phyloP scores from a whole-genome alignment of 164 flowering plant species.

The Paratinospora sagittata region DNA sequence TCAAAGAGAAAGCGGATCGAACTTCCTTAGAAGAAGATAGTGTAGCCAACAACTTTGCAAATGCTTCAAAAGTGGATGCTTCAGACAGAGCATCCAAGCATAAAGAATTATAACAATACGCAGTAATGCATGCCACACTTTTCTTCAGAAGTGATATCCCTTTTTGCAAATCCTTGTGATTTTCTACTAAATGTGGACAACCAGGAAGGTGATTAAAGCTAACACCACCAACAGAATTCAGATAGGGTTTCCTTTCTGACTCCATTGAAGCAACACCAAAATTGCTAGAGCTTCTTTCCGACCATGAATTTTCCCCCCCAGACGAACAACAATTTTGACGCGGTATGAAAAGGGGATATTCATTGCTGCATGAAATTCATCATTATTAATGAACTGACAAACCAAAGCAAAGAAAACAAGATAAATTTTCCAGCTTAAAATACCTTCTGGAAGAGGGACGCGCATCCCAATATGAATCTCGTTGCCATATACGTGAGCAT shows the following conservation, averaged over 20 bases:
- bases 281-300: conserved; percentile 83
- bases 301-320: conserved; percentile 81
- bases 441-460: conserved; percentile 93
- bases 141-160: conserved; percentile 94
- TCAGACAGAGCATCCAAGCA: conserved; percentile 72
- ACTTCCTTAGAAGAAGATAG: conserved; percentile 89
- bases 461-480: conserved; percentile 94
- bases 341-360: conserved; percentile 93
- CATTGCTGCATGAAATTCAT: conserved; percentile 56
- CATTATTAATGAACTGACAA: conserved; percentile 5
- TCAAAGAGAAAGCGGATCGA: conserved; percentile 60
- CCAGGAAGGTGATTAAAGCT: conserved; percentile 78
- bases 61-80: conserved; percentile 91
- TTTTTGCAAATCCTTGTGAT: conserved; percentile 88
- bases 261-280: conserved; percentile 90
- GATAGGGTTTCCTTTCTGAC: conserved; percentile 59
- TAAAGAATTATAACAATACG: conserved; percentile 76
- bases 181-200: conserved; percentile 77
- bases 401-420: not conserved
- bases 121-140: conserved; percentile 92
- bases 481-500: conserved; percentile 95
- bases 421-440: conserved; percentile 1
- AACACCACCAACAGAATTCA: conserved; percentile 56
- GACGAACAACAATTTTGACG: conserved; percentile 74
- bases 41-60: conserved; percentile 68